These are phyloP conservation scores for Corynascus novoguineensis DNA, from an alignment of 495 filamentous ascomycete species.

Conservation along the genomic window DNA sequence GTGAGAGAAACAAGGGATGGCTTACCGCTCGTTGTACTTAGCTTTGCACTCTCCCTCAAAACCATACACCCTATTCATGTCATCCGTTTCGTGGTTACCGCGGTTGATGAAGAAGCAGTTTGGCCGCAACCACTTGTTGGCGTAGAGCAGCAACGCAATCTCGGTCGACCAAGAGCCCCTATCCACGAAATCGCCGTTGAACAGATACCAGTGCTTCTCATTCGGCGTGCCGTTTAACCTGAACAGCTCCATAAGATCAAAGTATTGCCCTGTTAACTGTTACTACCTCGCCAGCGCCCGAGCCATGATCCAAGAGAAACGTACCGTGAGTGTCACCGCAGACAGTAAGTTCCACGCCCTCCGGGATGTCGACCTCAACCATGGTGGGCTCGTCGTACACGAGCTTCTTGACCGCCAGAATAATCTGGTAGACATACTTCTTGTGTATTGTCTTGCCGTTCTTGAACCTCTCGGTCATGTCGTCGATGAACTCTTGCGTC, in stretches of 20 bases:
- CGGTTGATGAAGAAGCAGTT: conserved; percentile 90
- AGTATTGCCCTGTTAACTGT: conserved; percentile 74
- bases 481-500: conserved; percentile 92
- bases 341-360: conserved; percentile 77
- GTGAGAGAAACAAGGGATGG: neutral
- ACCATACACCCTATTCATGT: conserved; percentile 98
- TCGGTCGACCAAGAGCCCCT: conserved; percentile 96
- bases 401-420: conserved; percentile 81
- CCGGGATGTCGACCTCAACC: conserved; percentile 82
- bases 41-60: conserved; percentile 98
- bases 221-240: conserved; percentile 78
- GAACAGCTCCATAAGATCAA: conserved; percentile 95
- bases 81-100: conserved; percentile 98
- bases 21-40: conserved; percentile 84
- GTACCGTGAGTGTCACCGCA: conserved; percentile 95
- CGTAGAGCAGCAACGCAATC: conserved; percentile 87
- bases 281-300: neutral
- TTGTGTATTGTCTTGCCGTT: conserved; percentile 86
- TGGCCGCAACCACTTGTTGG: conserved; percentile 93
- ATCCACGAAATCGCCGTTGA: conserved; percentile 99
- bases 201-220: conserved; percentile 85
- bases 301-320: conserved; percentile 21
- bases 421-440: conserved; percentile 97
- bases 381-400: conserved; percentile 92
- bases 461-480: conserved; percentile 96